A percentile compares a stretch with the other conserved stretches of the same genome.
Evolutionary conservation across 495 filamentous ascomycete species (phyloP).

Genomic region (Saxophila tyrrhenica): DNA sequence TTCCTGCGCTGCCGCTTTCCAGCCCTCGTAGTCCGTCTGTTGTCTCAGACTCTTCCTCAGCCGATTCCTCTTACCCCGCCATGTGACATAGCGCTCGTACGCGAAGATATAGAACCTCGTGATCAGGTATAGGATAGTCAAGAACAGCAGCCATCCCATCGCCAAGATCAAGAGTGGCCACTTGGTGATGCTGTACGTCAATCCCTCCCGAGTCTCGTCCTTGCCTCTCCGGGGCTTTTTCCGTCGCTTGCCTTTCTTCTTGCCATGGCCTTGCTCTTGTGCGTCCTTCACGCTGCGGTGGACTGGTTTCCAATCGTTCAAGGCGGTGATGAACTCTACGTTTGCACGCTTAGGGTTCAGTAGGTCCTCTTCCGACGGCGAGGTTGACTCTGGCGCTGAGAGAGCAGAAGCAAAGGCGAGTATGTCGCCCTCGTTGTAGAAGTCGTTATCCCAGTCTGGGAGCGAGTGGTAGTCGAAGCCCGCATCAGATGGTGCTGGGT

Average conservation of each 20-base stretch:
- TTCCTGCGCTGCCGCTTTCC: slow-evolving; percentile 63
- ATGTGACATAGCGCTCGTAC: slow-evolving; percentile 70
- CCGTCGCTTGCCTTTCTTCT: slow-evolving; percentile 23
- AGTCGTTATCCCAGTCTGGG: slow-evolving; percentile 34
- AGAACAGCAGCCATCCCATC: slow-evolving; percentile 62
- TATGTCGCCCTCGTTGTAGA: slow-evolving; percentile 29
- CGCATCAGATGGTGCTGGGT: slow-evolving; percentile 18
- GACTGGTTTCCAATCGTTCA: slow-evolving; percentile 38
- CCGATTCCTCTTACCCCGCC: slow-evolving; percentile 60
- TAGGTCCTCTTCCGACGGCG: slow-evolving; percentile 31
- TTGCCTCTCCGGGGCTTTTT: slow-evolving; percentile 36
- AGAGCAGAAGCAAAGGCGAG: slow-evolving; percentile 32
- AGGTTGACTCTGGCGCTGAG: slow-evolving; percentile 29
- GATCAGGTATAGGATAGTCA: slow-evolving; percentile 57
- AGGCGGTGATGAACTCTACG: slow-evolving; percentile 33
- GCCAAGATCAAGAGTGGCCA: slow-evolving; percentile 81
- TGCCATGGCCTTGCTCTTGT: slow-evolving; percentile 1
- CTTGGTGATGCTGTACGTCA: slow-evolving; percentile 75
- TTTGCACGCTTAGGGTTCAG: slow-evolving; percentile 10
- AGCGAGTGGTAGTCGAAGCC: slow-evolving; percentile 30
- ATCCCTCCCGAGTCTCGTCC: slow-evolving; percentile 90
- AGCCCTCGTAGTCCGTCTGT: slow-evolving; percentile 65
- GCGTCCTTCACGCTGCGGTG: slow-evolving; percentile 27
- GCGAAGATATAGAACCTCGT: slow-evolving; percentile 81
- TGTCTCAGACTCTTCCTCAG: slow-evolving; percentile 58